Base-by-base conservation (phyloP, 192 early-diverging fungal species). In the Coemansia sp. region DNA sequence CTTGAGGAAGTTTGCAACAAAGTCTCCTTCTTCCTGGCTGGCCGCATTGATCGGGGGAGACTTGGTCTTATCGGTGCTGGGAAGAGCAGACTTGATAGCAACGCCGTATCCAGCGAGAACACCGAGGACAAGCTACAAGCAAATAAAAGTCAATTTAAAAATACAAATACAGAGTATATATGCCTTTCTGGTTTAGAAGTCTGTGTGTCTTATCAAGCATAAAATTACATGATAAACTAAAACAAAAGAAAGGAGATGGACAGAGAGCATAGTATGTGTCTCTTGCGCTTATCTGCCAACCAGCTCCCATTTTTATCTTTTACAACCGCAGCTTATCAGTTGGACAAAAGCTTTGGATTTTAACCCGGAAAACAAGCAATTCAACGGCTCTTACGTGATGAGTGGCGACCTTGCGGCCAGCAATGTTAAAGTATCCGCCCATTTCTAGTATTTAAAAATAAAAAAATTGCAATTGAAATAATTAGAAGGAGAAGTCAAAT, bases 1-100 rank as follows among this genome's bases (percentile, higher is more conserved):
- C 71, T 84, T 79, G 7, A 84, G 68, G 72, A 84, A 84, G 56
- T 84, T 75, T 52, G 77, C 68, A 45, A 84, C 71, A 60, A 75
- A 84, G 56, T 74, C 69, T 64, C 66, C 65, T 63, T 84, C 83
- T 28, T 84, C 83, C 17, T 71, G 48, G 61, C 66, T 77, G 17
- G 75, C 66, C 16, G 75, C 72, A 33, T 72, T 75, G 69, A 84
- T 84, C 7, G 77, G 82, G 8, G 83, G 77, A 25, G 52, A 48
- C 65, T 73, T 49, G 42, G 75, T 81, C 78, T 80, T 80, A 59
- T 84, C 78, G 22, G 65, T 68, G 50, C 69, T 73, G 28, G 83
- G 77, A 20, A 77, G 55, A 11, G 69, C 74, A 7, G 73, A 62
- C 57, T 72, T 70, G 69, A 73, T 57, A 11, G 71, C 67, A 8